These are phyloP conservation scores for Malassezia nana DNA, from an alignment of 1,284 basidiomycete genomes.

Conservation along the genomic window DNA sequence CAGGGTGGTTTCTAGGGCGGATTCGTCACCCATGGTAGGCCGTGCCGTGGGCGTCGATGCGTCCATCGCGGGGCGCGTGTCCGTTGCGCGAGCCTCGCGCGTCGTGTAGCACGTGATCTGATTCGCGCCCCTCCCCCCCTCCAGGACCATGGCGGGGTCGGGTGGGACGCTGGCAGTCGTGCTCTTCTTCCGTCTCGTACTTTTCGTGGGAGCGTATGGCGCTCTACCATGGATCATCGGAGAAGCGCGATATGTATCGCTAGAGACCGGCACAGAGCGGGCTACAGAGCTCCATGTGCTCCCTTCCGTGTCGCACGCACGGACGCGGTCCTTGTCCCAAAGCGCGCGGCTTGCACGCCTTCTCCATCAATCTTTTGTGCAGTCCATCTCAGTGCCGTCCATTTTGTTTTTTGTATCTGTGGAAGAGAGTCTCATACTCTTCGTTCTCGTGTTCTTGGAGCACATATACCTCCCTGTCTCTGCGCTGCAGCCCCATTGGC, in stretches of 20 bases:
- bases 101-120: not conserved
- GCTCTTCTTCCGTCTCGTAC: constrained; percentile 19
- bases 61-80: not conserved
- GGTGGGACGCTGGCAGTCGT: constrained; percentile 16
- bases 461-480: constrained; percentile 15
- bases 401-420: constrained; percentile 35
- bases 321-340: not conserved
- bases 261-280: constrained; percentile 20
- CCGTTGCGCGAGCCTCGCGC: not conserved
- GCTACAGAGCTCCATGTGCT: constrained; percentile 15
- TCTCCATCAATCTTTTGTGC: not conserved
- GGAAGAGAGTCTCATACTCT: constrained; percentile 34
- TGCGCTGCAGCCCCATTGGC: constrained; percentile 20
- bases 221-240: constrained; percentile 36
- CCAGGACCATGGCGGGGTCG: not conserved
- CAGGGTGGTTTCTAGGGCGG: constrained; percentile 2
- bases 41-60: constrained; percentile 6
- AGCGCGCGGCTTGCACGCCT: not conserved
- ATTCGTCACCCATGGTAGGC: constrained; percentile 1
- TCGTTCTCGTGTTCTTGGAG: constrained; percentile 37
- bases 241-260: constrained; percentile 34
- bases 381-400: constrained; percentile 13
- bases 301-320: constrained; percentile 18
- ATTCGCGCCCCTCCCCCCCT: not conserved
- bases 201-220: constrained; percentile 22